These are phyloP conservation scores for Magnolia sinica DNA, from an alignment of 164 flowering plant genomes.

Conservation along the genomic window DNA sequence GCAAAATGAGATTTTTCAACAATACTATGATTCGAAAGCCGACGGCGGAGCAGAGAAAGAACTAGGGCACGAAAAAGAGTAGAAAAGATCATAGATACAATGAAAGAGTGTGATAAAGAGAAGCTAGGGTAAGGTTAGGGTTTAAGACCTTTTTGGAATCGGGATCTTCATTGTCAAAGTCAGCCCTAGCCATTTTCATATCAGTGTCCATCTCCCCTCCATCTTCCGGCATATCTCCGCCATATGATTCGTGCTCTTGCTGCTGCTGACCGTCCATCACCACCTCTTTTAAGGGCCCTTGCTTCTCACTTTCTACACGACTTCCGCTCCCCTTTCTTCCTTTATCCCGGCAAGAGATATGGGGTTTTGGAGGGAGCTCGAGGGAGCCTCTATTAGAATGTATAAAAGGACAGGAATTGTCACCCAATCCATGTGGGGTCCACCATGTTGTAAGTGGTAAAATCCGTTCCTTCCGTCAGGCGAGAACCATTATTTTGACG, in stretches of 20 bases:
- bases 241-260: slow-evolving; percentile 27
- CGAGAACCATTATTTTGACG: too few species aligned
- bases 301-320: neutral
- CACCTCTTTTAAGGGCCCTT: neutral
- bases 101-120: neutral
- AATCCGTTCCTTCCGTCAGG: too few species aligned
- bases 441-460: too few species aligned
- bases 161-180: slow-evolving; percentile 8
- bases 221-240: slow-evolving; percentile 25
- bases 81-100: too few species aligned
- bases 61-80: neutral
- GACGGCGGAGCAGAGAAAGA: neutral
- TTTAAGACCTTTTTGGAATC: slow-evolving; percentile 4
- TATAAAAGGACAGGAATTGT: too few species aligned
- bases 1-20: neutral
- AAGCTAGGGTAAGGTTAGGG: neutral
- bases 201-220: slow-evolving; percentile 33
- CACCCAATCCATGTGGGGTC: too few species aligned
- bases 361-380: neutral
- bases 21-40: neutral
- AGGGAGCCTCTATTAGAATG: neutral
- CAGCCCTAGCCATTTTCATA: slow-evolving; percentile 16
- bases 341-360: neutral
- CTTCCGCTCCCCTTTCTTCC: neutral
- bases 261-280: slow-evolving; percentile 15